These are phyloP conservation scores for Apiotrichum sp. DNA, from an alignment of 1,284 basidiomycete genomes.

Conservation along the genomic window DNA sequence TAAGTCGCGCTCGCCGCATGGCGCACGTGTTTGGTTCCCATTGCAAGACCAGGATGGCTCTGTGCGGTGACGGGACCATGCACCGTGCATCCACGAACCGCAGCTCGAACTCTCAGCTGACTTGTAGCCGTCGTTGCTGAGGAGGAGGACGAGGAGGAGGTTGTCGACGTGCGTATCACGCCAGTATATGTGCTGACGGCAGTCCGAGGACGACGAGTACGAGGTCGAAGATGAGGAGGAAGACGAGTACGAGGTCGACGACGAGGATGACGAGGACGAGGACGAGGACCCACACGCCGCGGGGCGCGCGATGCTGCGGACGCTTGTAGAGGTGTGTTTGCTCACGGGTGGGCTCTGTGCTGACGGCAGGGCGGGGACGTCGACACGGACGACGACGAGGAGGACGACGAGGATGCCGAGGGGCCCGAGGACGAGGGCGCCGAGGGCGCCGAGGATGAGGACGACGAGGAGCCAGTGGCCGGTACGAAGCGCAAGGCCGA, in stretches of 20 bases:
- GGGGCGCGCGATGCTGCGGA: constrained; percentile 14
- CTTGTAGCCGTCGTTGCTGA: background rate
- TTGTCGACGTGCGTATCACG: background rate
- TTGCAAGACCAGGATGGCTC: too few species aligned
- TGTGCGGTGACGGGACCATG: too few species aligned
- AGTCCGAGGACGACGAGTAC: constrained; percentile 11
- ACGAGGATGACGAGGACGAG: constrained; percentile 12
- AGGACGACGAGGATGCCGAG: constrained; percentile 16
- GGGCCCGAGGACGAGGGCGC: background rate
- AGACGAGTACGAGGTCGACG: constrained; percentile 7
- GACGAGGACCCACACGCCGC: constrained; percentile 17
- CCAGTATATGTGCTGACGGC: too few species aligned
- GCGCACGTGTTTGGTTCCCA: background rate
- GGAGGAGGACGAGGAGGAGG: constrained; percentile 1
- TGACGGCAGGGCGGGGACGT: constrained; percentile 6
- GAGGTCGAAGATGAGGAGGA: constrained; percentile 20
- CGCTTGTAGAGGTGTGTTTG: constrained; percentile 15
- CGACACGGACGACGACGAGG: constrained; percentile 7
- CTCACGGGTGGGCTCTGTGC: background rate
- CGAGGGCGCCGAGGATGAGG: too few species aligned
- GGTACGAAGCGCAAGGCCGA: constrained; percentile 19
- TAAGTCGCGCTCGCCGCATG: background rate
- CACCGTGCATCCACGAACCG: too few species aligned
- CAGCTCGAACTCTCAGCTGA: too few species aligned
- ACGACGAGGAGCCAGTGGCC: background rate